Evolutionary conservation across 2,329 filamentous ascomycete species (phyloP).

Genomic region (Cladophialophora bantiana): DNA sequence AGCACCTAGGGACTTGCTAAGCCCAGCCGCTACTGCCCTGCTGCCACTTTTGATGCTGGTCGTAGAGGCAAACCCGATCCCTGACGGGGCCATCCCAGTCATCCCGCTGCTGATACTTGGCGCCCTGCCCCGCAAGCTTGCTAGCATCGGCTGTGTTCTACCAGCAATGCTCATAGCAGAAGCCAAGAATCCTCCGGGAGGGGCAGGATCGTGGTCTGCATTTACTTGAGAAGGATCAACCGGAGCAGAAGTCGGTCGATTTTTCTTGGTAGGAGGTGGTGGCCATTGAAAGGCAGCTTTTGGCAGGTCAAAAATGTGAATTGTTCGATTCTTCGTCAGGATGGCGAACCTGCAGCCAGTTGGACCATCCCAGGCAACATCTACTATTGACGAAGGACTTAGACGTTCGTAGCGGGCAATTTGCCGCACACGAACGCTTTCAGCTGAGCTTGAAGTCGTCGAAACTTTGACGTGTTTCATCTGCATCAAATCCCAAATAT

Average conservation of each 20-base stretch:
- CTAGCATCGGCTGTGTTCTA: constrained; percentile 67
- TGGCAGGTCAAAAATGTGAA: constrained; percentile 89
- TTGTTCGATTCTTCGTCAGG: constrained; percentile 92
- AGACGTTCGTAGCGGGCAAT: constrained; percentile 88
- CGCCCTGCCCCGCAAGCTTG: constrained; percentile 66
- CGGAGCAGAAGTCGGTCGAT: constrained; percentile 50
- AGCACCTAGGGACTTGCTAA: constrained; percentile 59
- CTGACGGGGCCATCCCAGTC: constrained; percentile 48
- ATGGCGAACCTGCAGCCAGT: constrained; percentile 84
- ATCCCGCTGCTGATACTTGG: constrained; percentile 56
- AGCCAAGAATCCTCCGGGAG: constrained; percentile 65
- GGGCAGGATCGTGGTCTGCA: constrained; percentile 52
- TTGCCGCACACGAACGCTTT: constrained; percentile 69
- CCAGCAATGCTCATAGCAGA: constrained; percentile 74
- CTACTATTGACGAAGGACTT: constrained; percentile 88
- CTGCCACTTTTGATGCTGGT: constrained; percentile 55
- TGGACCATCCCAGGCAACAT: constrained; percentile 85
- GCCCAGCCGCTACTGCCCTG: constrained; percentile 57
- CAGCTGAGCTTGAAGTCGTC: constrained; percentile 37
- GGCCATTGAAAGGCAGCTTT: constrained; percentile 86
- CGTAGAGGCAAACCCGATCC: constrained; percentile 55
- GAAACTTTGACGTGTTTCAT: constrained; percentile 51
- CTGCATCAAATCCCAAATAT: constrained; percentile 60
- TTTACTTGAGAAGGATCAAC: constrained; percentile 45
- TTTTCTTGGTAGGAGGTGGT: constrained; percentile 59